Evolutionary conservation across 305 asterid species (phyloP), one percentile per base, ranked within the genome.

Genomic region (Fraxinus velutina): DNA sequence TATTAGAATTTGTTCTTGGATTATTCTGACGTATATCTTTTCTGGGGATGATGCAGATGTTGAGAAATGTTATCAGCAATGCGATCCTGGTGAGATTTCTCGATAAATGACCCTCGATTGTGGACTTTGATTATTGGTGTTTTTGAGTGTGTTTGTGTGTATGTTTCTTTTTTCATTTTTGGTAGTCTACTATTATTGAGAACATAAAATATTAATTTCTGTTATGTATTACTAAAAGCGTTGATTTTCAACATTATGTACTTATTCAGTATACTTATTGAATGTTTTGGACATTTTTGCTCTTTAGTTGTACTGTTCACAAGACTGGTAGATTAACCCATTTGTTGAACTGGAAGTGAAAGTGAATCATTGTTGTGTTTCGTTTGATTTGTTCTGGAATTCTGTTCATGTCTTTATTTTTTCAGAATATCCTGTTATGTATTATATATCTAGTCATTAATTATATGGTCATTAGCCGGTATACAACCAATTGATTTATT

Each of bases 71-170:
- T 83, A 60, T 72, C 85, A 83, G 74, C 87, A 73, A 82, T 85
- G 90, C 64, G 88, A 85, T 74, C 90, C 88, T 6, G 90, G 91
- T 88, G 73, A 84, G 88, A 10, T 64, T 66, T 68, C 21, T 29
- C 33, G 75, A 68, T 30, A 30, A 68, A 12, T 68, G 75, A 22
- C 73, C 73, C 32, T 64, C 29, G 15, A 30, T 68, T 10, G 19
- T 68, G 39, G 19, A 29, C 42, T 68, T 68, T 30, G 39, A 68
- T 64, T 8, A 24, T 24, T 64, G 2, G 7, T 24, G 17, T 9
- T 8, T 64, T 22, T 64, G 17, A 64, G 27, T 55, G 36, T 27
- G n/a, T 60, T 19, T 22, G 29, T 8, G 32, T 60, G 32, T 22
- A 5, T 22, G 72, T 62, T 62, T 22, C 33, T 55, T 24, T 29